A percentile compares a stretch with the other conserved stretches of the same genome.
Conservation (phyloP, 148 eudicot species). For the Spergularia marina region DNA sequence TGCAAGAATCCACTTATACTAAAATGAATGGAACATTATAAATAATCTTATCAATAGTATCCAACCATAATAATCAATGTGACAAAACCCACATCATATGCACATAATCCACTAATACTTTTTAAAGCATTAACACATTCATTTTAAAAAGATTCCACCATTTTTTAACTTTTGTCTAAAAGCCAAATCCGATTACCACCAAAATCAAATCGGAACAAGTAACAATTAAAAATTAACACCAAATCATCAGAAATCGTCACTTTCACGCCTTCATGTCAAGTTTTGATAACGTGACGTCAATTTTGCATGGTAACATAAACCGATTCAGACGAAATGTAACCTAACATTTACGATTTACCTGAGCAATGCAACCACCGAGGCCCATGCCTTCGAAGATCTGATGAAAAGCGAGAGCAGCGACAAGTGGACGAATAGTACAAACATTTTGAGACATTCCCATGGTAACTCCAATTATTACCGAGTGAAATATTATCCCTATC, state of each 20-base stretch:
- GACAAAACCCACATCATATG: not conserved
- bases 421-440: conserved; percentile 70
- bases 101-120: conserved; percentile 6
- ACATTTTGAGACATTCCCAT: conserved; percentile 88
- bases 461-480: conserved; percentile 77
- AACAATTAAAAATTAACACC: too few species aligned
- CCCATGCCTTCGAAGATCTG: conserved; percentile 92
- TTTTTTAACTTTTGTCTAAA: not conserved
- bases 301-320: too few species aligned
- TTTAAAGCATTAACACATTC: not conserved
- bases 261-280: too few species aligned
- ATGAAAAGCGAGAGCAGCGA: conserved; percentile 81
- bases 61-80: not conserved
- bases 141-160: not conserved
- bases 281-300: too few species aligned
- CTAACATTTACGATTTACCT: conserved; percentile 36
- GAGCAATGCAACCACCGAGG: conserved; percentile 88
- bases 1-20: conserved; percentile 6
- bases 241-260: too few species aligned
- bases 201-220: not conserved
- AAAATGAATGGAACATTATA: not conserved
- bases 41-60: too few species aligned
- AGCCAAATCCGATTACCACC: not conserved
- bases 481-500: conserved; percentile 84
- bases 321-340: too few species aligned